These are phyloP conservation scores for Phyllostachys edulis DNA, from an alignment of 176 grass and related monocot species.

Conservation along the genomic window DNA sequence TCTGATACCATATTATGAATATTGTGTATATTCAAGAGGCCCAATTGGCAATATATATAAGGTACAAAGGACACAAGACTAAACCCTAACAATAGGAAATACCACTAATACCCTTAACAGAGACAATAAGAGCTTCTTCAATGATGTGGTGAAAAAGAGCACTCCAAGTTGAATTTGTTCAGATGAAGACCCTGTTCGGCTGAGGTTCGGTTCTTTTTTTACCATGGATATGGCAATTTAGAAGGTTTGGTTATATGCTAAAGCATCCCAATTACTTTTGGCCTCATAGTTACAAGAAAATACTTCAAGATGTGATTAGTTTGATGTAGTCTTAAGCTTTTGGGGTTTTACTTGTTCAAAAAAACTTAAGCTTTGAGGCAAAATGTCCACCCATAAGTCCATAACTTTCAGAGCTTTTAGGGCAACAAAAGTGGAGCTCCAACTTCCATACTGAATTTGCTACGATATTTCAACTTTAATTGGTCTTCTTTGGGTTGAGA, in stretches of 20 bases:
- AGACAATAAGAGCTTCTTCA: neutral
- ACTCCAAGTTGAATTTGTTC: neutral
- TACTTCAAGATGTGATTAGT: neutral
- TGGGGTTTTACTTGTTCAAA: neutral
- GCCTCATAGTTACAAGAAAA: neutral
- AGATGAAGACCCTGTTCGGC: neutral
- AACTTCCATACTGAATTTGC: slow-evolving; percentile 24
- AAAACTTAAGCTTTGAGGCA: neutral
- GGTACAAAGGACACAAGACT: too few relatives aligned
- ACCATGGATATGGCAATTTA: neutral
- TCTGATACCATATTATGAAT: too few relatives aligned
- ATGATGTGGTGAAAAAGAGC: neutral
- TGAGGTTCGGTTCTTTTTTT: neutral
- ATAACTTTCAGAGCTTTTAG: slow-evolving; percentile 2
- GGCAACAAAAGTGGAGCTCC: neutral
- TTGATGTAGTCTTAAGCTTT: neutral
- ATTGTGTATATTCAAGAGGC: too few relatives aligned
- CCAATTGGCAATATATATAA: too few relatives aligned
- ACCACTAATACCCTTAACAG: too few relatives aligned
- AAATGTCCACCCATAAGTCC: slow-evolving; percentile 1
- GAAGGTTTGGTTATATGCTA: neutral
- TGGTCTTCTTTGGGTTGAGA: slow-evolving; percentile 2
- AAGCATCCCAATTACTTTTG: slow-evolving; percentile 17
- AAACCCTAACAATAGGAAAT: too few relatives aligned
- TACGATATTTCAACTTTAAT: slow-evolving; percentile 12